These are phyloP conservation scores for Phytophthora pini DNA, from an alignment of 352 stramenopile genomes.

Conservation along the genomic window DNA sequence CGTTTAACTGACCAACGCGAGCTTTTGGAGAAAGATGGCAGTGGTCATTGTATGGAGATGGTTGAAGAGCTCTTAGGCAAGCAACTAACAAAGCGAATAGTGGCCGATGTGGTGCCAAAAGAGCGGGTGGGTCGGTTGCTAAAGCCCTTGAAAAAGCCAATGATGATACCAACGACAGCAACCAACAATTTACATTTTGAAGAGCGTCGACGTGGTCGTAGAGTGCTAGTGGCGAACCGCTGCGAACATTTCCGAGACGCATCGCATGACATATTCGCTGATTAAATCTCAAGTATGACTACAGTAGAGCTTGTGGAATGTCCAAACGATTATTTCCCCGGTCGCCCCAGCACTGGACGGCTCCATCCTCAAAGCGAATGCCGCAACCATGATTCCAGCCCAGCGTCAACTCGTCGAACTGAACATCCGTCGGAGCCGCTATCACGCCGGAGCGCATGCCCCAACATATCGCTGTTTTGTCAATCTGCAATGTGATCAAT, in stretches of 20 bases:
- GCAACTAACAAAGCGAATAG: slow-evolving; percentile 26
- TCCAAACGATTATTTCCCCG: slow-evolving; percentile 48
- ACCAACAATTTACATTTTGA: slow-evolving; percentile 8
- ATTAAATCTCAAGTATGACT: slow-evolving; percentile 2
- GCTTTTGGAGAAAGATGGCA: slow-evolving; percentile 26
- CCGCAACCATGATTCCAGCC: slow-evolving; percentile 81
- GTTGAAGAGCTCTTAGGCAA: slow-evolving; percentile 33
- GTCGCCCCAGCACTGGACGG: slow-evolving; percentile 76
- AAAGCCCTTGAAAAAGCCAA: slow-evolving; percentile 56
- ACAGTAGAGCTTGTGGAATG: slow-evolving; percentile 45
- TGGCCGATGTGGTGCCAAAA: slow-evolving; percentile 50
- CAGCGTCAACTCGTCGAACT: slow-evolving; percentile 74
- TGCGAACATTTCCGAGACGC: slow-evolving; percentile 49
- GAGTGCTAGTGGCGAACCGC: slow-evolving; percentile 51
- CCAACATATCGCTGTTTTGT: slow-evolving; percentile 72
- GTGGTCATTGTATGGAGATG: slow-evolving; percentile 23
- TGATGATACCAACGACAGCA: slow-evolving; percentile 36
- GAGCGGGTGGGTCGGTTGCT: slow-evolving; percentile 52
- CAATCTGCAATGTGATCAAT: slow-evolving; percentile 35
- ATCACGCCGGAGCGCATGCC: slow-evolving; percentile 76
- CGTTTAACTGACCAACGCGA: slow-evolving; percentile 17
- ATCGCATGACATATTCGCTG: slow-evolving; percentile 15
- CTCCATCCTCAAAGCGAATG: slow-evolving; percentile 69
- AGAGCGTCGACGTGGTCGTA: slow-evolving; percentile 24
- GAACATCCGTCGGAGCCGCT: slow-evolving; percentile 48